These are phyloP conservation scores for Pyrus hybrid DNA, from an alignment of 331 rosid genomes.

Conservation along the genomic window DNA sequence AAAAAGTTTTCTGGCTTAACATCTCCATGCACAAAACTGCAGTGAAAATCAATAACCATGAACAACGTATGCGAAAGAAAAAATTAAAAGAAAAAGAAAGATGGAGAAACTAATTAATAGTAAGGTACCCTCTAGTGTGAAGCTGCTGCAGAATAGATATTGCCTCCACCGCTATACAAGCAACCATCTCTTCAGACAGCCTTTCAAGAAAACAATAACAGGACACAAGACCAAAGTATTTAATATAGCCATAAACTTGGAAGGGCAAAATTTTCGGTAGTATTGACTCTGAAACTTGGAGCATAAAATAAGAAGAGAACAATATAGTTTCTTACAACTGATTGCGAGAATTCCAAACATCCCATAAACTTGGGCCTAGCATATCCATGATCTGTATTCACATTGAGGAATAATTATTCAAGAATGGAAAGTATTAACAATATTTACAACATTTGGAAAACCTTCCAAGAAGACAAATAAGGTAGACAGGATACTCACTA, in stretches of 20 bases:
- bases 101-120: neutral
- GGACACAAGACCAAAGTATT: neutral
- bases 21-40: too few species aligned
- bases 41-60: neutral
- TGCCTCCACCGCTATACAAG: constrained; percentile 38
- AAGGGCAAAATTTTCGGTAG: neutral
- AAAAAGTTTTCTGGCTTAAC: too few species aligned
- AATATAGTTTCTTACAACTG: constrained; percentile 22
- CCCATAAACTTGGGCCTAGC: constrained; percentile 13
- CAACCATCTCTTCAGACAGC: constrained; percentile 32
- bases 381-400: constrained; percentile 32
- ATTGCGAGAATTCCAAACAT: constrained; percentile 24
- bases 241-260: neutral
- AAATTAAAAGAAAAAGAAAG: neutral
- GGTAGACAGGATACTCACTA: constrained; percentile 18
- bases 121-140: constrained; percentile 23
- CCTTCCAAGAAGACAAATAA: neutral
- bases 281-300: neutral
- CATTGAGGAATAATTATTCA: neutral
- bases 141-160: constrained; percentile 31
- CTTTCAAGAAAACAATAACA: constrained; percentile 4
- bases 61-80: neutral
- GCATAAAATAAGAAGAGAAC: neutral
- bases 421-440: neutral
- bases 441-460: neutral